Base-by-base conservation (phyloP, 345 rosid species). In the Passiflora organensis region DNA sequence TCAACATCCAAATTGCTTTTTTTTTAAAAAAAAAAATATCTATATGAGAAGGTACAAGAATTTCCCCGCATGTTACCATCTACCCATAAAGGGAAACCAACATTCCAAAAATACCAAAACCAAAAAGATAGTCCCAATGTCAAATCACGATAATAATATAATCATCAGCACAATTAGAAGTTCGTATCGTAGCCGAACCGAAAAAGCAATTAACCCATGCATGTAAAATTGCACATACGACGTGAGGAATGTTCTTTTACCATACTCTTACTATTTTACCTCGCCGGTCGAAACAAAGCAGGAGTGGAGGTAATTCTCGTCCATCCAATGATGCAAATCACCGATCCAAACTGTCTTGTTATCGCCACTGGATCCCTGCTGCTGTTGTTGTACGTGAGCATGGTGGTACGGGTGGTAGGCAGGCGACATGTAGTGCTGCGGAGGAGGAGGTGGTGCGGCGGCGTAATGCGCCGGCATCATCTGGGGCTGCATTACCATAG, bases 301-400 rank as follows among this genome's bases (percentile, higher is more conserved):
- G 57, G 56, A 78, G 41, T 88, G 86, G 43, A 86, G 85, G 59
- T 93, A 89, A 57, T 23, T 82, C 77, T 93, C 99, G 43, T 93
- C 96, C 99, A 93, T 89, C 99, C 99, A 93, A 24, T 80, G 95
- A 71, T 82, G 85, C 77, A 93, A 84, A 76, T 93, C 99, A 21
- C 99, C 99, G 56, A 89, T 80, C 99, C 99, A 93, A 37, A 93
- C 48, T 6, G 96, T 79, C 64, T 80, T 84, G 60, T 89, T 89
- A 51, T 89, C 96, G 23, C 78, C 71, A 63, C 70, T 63, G 6
- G 78, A 70, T 64, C 70, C 63, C 5, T 81, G n/a, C 73, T 73
- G 62, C 13, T 62, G 63, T 25, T 45, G 60, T 15, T 55, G 68
- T 10, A 56, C 75, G 24, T 50, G 63, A 44, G 56, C 75, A 56